Evolutionary conservation across 2,329 filamentous ascomycete species (phyloP), one percentile per base, ranked within the genome.

Genomic region (Trichoderma aggressivum): DNA sequence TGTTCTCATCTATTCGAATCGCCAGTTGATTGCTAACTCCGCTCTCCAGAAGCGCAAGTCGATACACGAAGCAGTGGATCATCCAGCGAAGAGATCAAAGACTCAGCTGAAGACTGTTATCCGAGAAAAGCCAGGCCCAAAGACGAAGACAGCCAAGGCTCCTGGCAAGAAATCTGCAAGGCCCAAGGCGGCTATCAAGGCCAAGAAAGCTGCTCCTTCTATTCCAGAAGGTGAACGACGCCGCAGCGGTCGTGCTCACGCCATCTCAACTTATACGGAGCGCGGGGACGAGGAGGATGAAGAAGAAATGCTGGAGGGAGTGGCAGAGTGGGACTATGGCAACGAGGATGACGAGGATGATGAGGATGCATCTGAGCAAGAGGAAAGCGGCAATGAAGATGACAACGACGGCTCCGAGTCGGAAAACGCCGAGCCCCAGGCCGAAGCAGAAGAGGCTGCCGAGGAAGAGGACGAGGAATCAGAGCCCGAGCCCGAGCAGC

Each of bases 231-330:
- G 82, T 2, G 85, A 89, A 73, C 86, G 88, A 47, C 84, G 88
- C 58, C 87, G 87, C 39, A 89, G 87, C 75, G 84, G 87, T n/a
- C 85, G 88, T 62, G 78, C 84, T 6, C 82, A 81, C 73, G 82
- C 80, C 63, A 79, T 81, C 18, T 85, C 86, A 7, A 78, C 82
- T 43, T 90, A 90, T 74, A 83, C 84, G 26, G 88, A 90, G 77
- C 84, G 87, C 36, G 86, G 88, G 70, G 86, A 86, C 12, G 84
- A 84, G 12, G 87, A 87, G 62, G 88, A 89, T 71, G 87, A 89
- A 72, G 84, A 87, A 73, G 88, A 89, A 77, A 90, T 89, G 88
- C 80, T 88, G 28, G 84, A 88, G 60, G 88, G 88, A 2, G 88
- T 89, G 6, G 86, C 87, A 1, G 81, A 87, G 76, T 90, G 88